Evolutionary conservation across 345 rosid species (phyloP), one percentile per base, ranked within the genome.

Genomic region (Pistacia atlantica): DNA sequence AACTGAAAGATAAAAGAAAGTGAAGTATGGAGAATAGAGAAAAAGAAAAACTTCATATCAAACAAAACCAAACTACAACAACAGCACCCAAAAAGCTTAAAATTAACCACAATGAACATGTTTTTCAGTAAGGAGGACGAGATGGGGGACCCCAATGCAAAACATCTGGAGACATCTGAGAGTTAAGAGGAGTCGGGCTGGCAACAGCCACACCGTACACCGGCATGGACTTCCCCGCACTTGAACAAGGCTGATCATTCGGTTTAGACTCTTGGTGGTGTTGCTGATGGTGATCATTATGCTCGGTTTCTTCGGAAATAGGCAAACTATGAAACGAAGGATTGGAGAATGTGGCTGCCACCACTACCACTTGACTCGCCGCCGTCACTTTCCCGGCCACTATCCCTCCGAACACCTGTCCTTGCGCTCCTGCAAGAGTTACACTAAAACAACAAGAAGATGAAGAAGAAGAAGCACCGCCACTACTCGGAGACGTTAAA

Each of bases 401-500:
- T 3, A 80, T 77, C 5, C 93, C 93, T 9, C 93, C 90, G 5
- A 88, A 81, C 33, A 85, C 79, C 64, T 87, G 88, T 33, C 90
- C 89, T 33, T 84, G 91, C 4, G 77, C 60, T 10, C 85, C 91
- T 16, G 86, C 75, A 14, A 90, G 83, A 45, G 87, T 82, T n/a
- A 90, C 71, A 14, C 86, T 82, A 72, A 90, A 90, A 62, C 71
- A 75, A 37, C 71, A 74, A 35, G 75, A 11, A 20, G 78, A 14
- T 7, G 74, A 8, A 45, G 60, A 62, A 33, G 16, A 57, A 4
- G 71, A 49, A 31, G 67, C 17, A 12, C 82, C 8, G n/a, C 38
- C 11, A 0, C 57, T 54, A 54, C 18, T 61, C 2, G 75, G 51
- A 6, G 58, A 42, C 63, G 62, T 28, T 57, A 61, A 61, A 61